Conservation (phyloP, 1,139 yeast species). For the Candida frijolesensis region DNA sequence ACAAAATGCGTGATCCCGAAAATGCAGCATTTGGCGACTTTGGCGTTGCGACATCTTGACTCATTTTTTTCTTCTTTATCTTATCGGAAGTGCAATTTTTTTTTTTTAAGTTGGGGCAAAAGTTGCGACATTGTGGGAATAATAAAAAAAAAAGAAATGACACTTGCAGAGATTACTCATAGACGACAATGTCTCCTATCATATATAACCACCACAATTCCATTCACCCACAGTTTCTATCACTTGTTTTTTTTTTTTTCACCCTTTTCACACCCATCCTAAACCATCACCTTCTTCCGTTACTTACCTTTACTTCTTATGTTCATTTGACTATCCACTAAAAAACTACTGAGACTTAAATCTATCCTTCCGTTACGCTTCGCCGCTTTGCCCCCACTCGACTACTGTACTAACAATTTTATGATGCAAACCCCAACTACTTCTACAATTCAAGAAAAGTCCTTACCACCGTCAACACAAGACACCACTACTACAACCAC, state of each 20-base stretch:
- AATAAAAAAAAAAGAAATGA: slow-evolving; percentile 1
- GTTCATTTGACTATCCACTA: slow-evolving; percentile 4
- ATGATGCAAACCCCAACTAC: slow-evolving; percentile 5
- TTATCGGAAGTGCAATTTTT: not conserved
- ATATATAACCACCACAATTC: slow-evolving; percentile 3
- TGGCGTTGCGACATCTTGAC: not conserved
- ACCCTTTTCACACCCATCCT: not conserved
- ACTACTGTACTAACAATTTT: not conserved
- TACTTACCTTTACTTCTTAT: not conserved
- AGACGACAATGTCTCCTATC: not conserved
- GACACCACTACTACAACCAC: not conserved
- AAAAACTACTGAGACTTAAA: slow-evolving; percentile 5
- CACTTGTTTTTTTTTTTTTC: not conserved
- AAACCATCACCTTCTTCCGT: not conserved
- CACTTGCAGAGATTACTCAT: not conserved
- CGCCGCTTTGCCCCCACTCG: not conserved
- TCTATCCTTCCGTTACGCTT: not conserved
- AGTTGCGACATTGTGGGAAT: not conserved
- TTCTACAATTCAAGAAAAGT: slow-evolving; percentile 1
- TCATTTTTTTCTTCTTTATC: not conserved
- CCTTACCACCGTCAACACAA: not conserved
- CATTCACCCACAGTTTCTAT: not conserved
- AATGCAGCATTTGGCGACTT: not conserved
- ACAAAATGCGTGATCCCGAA: not conserved
- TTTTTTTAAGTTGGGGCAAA: not conserved